A percentile compares a stretch with the other conserved stretches of the same genome.
Evolutionary conservation across 2,329 filamentous ascomycete species (phyloP).

Genomic region (Nemania sp.): DNA sequence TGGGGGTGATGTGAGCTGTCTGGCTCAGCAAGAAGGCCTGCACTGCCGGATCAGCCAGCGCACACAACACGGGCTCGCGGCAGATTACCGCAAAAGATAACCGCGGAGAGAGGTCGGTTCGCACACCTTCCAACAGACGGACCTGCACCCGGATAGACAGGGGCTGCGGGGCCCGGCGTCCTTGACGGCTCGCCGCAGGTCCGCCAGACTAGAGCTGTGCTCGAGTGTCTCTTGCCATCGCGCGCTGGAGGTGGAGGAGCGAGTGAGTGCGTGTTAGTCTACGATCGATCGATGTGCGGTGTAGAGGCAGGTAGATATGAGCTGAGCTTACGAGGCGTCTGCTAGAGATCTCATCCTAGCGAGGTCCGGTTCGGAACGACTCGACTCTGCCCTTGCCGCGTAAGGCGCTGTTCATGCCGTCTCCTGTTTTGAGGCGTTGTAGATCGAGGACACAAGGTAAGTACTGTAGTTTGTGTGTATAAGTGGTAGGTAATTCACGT

Average conservation of each 20-base stretch:
- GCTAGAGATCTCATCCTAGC: constrained; percentile 40
- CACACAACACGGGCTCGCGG: too few species aligned
- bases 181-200: constrained; percentile 68
- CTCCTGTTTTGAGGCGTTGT: neutral
- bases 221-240: constrained; percentile 70
- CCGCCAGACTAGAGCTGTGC: constrained; percentile 60
- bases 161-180: constrained; percentile 63
- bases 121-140: constrained; percentile 86
- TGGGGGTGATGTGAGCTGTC: constrained; percentile 60
- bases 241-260: constrained; percentile 50
- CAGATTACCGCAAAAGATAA: neutral
- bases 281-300: neutral
- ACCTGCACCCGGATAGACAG: constrained; percentile 75
- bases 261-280: constrained; percentile 5
- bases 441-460: too few species aligned
- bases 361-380: neutral
- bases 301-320: neutral
- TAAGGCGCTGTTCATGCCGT: constrained; percentile 14
- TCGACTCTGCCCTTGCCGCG: constrained; percentile 1
- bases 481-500: too few species aligned
- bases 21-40: constrained; percentile 83
- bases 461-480: too few species aligned
- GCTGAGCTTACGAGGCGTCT: constrained; percentile 38
- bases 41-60: neutral
- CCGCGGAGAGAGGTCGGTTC: neutral